These are phyloP conservation scores for Tanozyma kutaoensis DNA, from an alignment of 805 yeast species.

Conservation along the genomic window DNA sequence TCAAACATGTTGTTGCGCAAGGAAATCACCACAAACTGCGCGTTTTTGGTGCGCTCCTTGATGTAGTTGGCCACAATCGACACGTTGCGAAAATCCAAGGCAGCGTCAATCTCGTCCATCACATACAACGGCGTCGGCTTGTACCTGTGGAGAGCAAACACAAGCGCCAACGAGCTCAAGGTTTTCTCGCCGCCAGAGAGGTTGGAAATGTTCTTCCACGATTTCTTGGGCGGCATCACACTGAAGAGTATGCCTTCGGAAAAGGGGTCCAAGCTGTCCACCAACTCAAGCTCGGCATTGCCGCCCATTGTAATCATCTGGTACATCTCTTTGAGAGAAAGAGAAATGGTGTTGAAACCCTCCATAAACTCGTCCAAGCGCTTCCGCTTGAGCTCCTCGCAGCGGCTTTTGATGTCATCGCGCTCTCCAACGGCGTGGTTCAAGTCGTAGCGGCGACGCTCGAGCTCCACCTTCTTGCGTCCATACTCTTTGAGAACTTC, in stretches of 20 bases:
- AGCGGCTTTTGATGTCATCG: conserved; percentile 44
- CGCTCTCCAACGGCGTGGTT: conserved; percentile 54
- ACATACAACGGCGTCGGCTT: conserved; percentile 96
- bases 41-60: conserved; percentile 89
- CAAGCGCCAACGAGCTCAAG: conserved; percentile 84
- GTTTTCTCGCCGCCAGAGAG: conserved; percentile 98
- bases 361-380: conserved; percentile 84
- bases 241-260: conserved; percentile 93
- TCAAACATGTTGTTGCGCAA: conserved; percentile 98
- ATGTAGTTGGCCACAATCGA: conserved; percentile 96
- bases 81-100: conserved; percentile 91
- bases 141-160: conserved; percentile 89
- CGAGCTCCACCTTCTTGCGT: conserved; percentile 48
- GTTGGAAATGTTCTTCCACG: conserved; percentile 93
- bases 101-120: conserved; percentile 99
- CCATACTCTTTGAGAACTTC: conserved; percentile 72
- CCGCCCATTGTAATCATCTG: conserved; percentile 99
- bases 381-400: conserved; percentile 59
- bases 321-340: conserved; percentile 90
- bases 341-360: conserved; percentile 79
- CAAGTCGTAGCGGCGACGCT: conserved; percentile 48
- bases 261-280: conserved; percentile 91
- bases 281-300: conserved; percentile 92
- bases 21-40: conserved; percentile 92
- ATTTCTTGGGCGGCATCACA: conserved; percentile 98